phyloP scores from a whole-genome alignment of 1,139 yeast species.

The Yamadazyma pseudoaaseri region DNA sequence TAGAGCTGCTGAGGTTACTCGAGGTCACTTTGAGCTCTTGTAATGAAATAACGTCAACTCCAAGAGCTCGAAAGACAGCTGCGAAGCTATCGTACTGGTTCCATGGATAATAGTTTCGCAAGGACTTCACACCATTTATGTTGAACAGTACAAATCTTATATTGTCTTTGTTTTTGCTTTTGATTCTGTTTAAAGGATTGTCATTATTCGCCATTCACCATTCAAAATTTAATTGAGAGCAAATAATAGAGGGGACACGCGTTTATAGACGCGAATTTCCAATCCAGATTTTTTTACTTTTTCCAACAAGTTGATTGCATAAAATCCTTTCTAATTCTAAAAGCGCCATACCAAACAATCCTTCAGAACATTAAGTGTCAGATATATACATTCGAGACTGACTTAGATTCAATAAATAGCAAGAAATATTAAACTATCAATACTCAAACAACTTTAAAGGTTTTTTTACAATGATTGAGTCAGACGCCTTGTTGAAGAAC shows the following conservation, averaged over 20 bases:
- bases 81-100: constrained; percentile 48
- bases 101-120: constrained; percentile 86
- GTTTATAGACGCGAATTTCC: too few relatives aligned
- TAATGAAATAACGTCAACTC: constrained; percentile 76
- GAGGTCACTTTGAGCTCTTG: constrained; percentile 81
- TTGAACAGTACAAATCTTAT: constrained; percentile 69
- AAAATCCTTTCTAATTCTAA: too few relatives aligned
- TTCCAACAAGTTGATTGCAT: too few relatives aligned
- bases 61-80: constrained; percentile 49
- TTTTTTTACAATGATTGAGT: constrained; percentile 42
- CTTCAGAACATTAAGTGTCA: too few relatives aligned
- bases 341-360: too few relatives aligned
- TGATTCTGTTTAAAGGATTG: constrained; percentile 8
- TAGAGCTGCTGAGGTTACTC: constrained; percentile 38
- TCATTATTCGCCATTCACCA: constrained; percentile 1
- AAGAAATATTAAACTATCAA: too few relatives aligned
- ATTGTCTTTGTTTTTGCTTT: constrained; percentile 7
- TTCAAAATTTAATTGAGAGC: too few relatives aligned
- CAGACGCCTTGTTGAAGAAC: constrained; percentile 32
- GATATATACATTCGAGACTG: too few relatives aligned
- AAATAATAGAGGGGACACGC: too few relatives aligned
- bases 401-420: too few relatives aligned
- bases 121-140: constrained; percentile 79
- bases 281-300: too few relatives aligned
- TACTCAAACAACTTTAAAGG: too few relatives aligned